phyloP scores from a whole-genome alignment of 2,329 filamentous ascomycete species.

The Zasmidium angulare region DNA sequence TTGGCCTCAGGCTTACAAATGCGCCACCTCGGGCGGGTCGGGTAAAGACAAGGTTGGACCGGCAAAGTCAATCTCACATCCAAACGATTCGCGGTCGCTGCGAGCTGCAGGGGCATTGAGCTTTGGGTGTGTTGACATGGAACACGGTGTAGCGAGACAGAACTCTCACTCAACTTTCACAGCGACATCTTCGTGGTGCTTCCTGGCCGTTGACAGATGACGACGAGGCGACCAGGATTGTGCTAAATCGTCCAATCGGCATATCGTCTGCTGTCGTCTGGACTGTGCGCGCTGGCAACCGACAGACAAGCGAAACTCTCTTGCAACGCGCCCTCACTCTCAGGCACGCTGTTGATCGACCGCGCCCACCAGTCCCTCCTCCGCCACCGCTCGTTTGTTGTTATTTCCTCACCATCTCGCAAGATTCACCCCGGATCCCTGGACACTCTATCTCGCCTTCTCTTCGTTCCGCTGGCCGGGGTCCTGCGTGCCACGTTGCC shows the following conservation, averaged over 20 bases:
- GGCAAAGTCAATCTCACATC: not conserved
- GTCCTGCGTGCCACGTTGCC: not conserved
- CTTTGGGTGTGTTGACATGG: not conserved
- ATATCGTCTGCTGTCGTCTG: not conserved
- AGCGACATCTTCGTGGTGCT: not conserved
- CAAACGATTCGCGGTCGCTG: not conserved
- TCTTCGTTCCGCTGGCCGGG: not conserved
- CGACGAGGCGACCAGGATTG: not conserved
- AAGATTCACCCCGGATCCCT: not conserved
- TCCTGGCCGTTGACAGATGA: not conserved
- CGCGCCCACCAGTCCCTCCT: not conserved
- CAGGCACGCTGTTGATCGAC: not conserved
- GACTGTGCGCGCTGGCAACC: too few relatives aligned
- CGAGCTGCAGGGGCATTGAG: not conserved
- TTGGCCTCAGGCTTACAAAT: constrained; percentile 7
- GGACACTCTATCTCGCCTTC: not conserved
- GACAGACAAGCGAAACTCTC: not conserved
- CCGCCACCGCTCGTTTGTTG: not conserved
- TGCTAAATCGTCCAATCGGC: not conserved
- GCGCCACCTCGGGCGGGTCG: not conserved
- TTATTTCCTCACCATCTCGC: not conserved
- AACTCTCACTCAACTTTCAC: not conserved
- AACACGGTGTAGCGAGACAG: not conserved
- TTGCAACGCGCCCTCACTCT: not conserved
- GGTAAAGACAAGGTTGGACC: not conserved